Conservation (phyloP, 1,284 basidiomycete genomes). For the Heliocybe sulcata region DNA sequence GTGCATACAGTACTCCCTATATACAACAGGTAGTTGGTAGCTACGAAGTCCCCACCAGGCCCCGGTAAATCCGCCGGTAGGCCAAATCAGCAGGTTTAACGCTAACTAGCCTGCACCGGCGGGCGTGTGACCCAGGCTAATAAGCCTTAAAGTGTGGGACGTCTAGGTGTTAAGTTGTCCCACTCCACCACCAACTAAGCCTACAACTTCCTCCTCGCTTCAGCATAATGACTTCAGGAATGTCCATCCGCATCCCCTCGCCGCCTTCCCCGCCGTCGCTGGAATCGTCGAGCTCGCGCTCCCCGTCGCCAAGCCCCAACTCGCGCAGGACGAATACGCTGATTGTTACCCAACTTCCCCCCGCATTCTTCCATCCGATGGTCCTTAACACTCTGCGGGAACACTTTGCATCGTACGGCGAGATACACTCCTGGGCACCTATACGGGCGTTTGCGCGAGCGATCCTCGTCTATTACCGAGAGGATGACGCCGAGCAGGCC, state of each 20-base stretch:
- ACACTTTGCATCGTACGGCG: slow-evolving; percentile 70
- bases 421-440: slow-evolving; percentile 82
- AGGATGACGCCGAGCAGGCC: slow-evolving; percentile 58
- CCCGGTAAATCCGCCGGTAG: too few relatives aligned
- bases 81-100: too few relatives aligned
- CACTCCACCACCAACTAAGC: background rate
- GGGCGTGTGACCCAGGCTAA: too few relatives aligned
- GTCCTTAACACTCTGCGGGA: slow-evolving; percentile 59
- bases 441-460: slow-evolving; percentile 75
- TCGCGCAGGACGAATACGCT: slow-evolving; percentile 26
- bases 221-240: background rate
- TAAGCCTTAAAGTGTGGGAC: background rate
- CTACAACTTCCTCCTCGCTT: too few relatives aligned
- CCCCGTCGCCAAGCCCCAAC: slow-evolving; percentile 3
- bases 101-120: too few relatives aligned
- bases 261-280: background rate
- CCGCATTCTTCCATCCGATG: slow-evolving; percentile 54
- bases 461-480: slow-evolving; percentile 69
- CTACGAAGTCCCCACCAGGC: too few relatives aligned
- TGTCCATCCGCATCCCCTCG: background rate
- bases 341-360: slow-evolving; percentile 24
- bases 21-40: too few relatives aligned
- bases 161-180: background rate
- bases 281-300: background rate
- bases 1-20: too few relatives aligned